phyloP scores from a whole-genome alignment of 805 yeast genomes.

The Tetrapisispora nanseiensis region DNA sequence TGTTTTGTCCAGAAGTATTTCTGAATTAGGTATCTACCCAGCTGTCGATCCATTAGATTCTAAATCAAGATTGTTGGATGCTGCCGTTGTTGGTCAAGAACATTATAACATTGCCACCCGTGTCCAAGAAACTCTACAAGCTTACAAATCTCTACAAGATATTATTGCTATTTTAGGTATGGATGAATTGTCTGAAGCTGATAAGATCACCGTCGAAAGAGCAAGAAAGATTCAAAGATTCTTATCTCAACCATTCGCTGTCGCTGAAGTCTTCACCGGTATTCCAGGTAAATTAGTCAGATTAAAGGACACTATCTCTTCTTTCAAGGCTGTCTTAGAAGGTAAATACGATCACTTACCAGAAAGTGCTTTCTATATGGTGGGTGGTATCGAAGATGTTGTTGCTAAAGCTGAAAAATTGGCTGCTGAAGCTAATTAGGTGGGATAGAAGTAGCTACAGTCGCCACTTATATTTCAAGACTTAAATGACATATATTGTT shows the following conservation, averaged over 20 bases:
- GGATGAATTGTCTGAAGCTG: constrained; percentile 99
- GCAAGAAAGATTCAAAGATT: constrained; percentile 99
- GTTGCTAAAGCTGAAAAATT: constrained; percentile 97
- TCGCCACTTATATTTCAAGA: neutral
- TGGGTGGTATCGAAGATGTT: constrained; percentile 99
- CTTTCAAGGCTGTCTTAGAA: constrained; percentile 93
- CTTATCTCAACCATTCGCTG: constrained; percentile 99
- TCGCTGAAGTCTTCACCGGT: constrained; percentile 99
- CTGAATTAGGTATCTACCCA: constrained; percentile 99
- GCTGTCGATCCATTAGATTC: constrained; percentile 99
- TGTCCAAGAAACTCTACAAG: constrained; percentile 98
- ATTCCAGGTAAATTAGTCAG: constrained; percentile 96
- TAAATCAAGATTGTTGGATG: constrained; percentile 96
- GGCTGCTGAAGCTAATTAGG: constrained; percentile 83
- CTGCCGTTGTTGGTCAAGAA: constrained; percentile 95
- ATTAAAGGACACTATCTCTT: constrained; percentile 85
- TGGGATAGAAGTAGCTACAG: neutral
- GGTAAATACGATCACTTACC: constrained; percentile 99
- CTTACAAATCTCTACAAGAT: constrained; percentile 99
- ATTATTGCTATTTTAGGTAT: constrained; percentile 99
- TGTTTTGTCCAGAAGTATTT: constrained; percentile 98
- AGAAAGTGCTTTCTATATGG: constrained; percentile 99
- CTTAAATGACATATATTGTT: neutral
- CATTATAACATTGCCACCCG: constrained; percentile 91
- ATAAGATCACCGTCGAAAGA: constrained; percentile 99